phyloP scores from a whole-genome alignment of 1,284 basidiomycete species.

The Trichosporon ovoides region DNA sequence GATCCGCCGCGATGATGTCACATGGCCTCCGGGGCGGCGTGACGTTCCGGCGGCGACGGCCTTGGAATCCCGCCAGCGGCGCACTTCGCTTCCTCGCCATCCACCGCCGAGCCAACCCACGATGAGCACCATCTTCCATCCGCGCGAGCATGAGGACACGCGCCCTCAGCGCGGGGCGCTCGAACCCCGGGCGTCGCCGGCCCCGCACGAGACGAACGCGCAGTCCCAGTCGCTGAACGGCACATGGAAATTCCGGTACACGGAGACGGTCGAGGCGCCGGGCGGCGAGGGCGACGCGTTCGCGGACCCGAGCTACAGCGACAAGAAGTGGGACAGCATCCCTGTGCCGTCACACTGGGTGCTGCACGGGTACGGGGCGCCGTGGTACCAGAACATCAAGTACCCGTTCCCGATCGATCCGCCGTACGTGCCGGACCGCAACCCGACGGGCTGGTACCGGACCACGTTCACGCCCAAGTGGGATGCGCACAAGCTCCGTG shows the following conservation, averaged over 20 bases:
- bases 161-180: not conserved
- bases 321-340: slow-evolving; percentile 10
- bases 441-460: slow-evolving; percentile 24
- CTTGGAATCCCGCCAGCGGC: too few species aligned
- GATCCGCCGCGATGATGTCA: too few species aligned
- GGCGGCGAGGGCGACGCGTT: slow-evolving; percentile 10
- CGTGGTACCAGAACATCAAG: slow-evolving; percentile 19
- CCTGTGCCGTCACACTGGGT: slow-evolving; percentile 18
- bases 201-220: not conserved
- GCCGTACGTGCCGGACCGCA: slow-evolving; percentile 15
- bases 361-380: slow-evolving; percentile 16
- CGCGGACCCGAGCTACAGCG: not conserved
- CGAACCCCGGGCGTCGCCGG: not conserved
- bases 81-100: not conserved
- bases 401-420: slow-evolving; percentile 18
- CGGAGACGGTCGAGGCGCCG: slow-evolving; percentile 3
- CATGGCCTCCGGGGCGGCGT: too few species aligned
- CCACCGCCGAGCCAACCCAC: not conserved
- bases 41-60: too few species aligned
- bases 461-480: slow-evolving; percentile 10
- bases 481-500: slow-evolving; percentile 3
- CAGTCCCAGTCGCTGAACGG: slow-evolving; percentile 17
- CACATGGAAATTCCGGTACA: slow-evolving; percentile 23
- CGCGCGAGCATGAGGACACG: slow-evolving; percentile 3
- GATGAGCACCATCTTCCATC: slow-evolving; percentile 5